phyloP scores from a whole-genome alignment of 2,329 filamentous ascomycete genomes.

The Diaporthe longicolla region DNA sequence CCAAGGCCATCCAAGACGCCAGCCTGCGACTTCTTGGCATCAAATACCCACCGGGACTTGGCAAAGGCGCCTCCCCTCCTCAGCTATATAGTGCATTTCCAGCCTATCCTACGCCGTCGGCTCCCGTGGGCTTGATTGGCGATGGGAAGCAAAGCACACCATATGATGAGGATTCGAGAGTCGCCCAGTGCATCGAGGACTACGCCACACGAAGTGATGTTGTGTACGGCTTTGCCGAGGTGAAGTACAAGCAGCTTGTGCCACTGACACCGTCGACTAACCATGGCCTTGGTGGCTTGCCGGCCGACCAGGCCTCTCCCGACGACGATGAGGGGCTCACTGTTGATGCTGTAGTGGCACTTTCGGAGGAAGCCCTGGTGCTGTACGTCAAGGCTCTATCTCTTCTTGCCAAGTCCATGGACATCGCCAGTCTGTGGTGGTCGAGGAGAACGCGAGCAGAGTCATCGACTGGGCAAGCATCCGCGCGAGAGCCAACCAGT shows the following conservation, averaged over 20 bases:
- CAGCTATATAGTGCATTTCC: conserved; percentile 86
- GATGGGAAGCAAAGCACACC: conserved; percentile 72
- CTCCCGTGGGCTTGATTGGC: conserved; percentile 74
- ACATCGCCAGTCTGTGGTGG: conserved; percentile 96
- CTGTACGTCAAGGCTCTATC: conserved; percentile 95
- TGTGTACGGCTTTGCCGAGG: conserved; percentile 96
- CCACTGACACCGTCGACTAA: conserved; percentile 86
- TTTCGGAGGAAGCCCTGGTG: conserved; percentile 95
- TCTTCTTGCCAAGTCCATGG: conserved; percentile 93
- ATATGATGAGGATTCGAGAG: conserved; percentile 83
- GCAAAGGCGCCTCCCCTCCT: conserved; percentile 79
- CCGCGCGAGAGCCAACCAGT: conserved; percentile 57
- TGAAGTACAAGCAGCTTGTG: conserved; percentile 98
- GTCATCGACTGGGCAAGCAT: conserved; percentile 57
- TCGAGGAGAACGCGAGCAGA: conserved; percentile 77
- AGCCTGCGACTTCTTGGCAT: conserved; percentile 82
- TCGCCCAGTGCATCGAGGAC: conserved; percentile 89
- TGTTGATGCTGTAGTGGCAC: conserved; percentile 83
- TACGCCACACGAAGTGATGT: conserved; percentile 94
- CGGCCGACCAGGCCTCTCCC: conserved; percentile 66
- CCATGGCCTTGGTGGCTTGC: conserved; percentile 76
- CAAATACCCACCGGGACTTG: conserved; percentile 74
- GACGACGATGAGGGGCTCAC: conserved; percentile 87
- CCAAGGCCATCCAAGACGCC: conserved; percentile 94
- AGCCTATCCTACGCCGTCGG: conserved; percentile 80